phyloP scores from a whole-genome alignment of 345 rosid species.

The Hibiscus trionum region DNA sequence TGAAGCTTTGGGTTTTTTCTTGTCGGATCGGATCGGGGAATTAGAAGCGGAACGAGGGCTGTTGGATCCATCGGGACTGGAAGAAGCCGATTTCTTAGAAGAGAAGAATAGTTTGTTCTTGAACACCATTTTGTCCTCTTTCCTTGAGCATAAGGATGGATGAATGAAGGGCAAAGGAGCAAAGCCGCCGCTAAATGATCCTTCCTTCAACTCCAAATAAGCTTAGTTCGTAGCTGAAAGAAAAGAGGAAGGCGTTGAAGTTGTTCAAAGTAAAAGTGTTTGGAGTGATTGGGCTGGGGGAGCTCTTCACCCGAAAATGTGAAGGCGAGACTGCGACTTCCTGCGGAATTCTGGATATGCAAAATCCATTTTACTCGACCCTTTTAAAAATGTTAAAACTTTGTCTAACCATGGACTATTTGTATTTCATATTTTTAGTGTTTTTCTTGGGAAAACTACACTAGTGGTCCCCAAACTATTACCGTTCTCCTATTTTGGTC shows the following conservation, averaged over 20 bases:
- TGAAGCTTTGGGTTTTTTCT: slow-evolving; percentile 68
- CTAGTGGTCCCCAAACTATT: too few species aligned
- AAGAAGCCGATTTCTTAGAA: slow-evolving; percentile 81
- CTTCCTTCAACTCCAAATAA: neutral
- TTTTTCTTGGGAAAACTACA: too few species aligned
- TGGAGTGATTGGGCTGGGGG: neutral
- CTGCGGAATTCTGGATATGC: neutral
- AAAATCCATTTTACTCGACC: neutral
- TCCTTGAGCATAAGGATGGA: neutral
- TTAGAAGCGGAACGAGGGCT: slow-evolving; percentile 88
- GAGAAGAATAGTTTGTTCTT: slow-evolving; percentile 92
- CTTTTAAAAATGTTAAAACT: too few species aligned
- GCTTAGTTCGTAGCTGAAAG: neutral
- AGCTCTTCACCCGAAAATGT: neutral
- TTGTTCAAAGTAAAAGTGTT: neutral
- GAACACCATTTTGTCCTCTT: slow-evolving; percentile 58
- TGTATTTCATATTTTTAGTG: too few species aligned
- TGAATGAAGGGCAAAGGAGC: neutral
- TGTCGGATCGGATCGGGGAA: slow-evolving; percentile 86
- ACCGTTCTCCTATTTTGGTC: too few species aligned
- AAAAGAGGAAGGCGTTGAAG: neutral
- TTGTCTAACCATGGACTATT: too few species aligned
- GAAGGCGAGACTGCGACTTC: neutral
- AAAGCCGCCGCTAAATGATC: neutral
- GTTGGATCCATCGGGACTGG: slow-evolving; percentile 81